Evolutionary conservation across 441 rosid genomes (phyloP).

Genomic region (Corymbia calophylla): DNA sequence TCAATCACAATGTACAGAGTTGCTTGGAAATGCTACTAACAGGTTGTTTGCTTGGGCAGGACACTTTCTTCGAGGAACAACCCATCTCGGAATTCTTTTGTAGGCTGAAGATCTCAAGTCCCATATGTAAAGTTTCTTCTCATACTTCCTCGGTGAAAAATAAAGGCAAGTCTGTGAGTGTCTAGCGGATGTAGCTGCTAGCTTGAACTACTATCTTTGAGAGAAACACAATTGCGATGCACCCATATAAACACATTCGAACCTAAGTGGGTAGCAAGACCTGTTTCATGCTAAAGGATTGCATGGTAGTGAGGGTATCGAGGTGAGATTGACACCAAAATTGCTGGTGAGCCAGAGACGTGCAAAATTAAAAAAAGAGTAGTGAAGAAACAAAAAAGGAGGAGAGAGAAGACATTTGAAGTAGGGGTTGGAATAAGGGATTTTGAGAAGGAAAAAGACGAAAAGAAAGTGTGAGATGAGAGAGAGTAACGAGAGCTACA

Average conservation of each 20-base stretch:
- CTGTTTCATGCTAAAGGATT: no score
- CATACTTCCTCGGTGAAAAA: no score
- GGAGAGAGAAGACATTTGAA: no score
- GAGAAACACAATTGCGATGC: background rate
- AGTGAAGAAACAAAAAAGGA: background rate
- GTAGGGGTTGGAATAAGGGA: background rate
- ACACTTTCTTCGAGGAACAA: constrained; percentile 44
- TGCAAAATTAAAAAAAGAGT: background rate
- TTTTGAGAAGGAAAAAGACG: no score
- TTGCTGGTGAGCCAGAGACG: accelerated
- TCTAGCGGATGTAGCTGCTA: no score
- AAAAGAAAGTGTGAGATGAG: background rate
- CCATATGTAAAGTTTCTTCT: constrained; percentile 13
- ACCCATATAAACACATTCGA: no score
- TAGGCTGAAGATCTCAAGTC: constrained; percentile 11
- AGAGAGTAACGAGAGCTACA: background rate
- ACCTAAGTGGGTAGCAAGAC: accelerated
- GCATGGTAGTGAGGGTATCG: no score
- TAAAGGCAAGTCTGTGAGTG: no score
- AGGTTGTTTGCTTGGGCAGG: constrained; percentile 17
- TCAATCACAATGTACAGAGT: background rate
- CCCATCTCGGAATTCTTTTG: no score
- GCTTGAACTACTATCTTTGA: no score
- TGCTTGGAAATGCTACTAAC: background rate
- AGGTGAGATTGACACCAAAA: no score